Conservation (phyloP, 768 basidiomycete species). For the Hortiboletus campestris region DNA sequence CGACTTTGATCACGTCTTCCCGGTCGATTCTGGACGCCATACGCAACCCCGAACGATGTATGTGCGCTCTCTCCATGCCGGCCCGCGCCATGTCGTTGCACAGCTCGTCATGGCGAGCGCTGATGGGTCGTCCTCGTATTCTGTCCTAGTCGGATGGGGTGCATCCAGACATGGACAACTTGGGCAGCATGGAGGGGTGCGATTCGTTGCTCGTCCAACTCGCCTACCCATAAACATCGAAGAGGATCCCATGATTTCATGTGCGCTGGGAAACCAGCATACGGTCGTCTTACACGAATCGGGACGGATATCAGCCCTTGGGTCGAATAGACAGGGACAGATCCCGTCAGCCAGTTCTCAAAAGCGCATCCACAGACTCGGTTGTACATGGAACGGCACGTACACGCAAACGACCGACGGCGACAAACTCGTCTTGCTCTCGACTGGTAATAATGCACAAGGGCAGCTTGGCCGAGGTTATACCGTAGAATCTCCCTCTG, state of each 20-base stretch:
- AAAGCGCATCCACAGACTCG: constrained; percentile 34
- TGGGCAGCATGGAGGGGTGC: constrained; percentile 35
- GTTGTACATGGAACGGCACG: constrained; percentile 82
- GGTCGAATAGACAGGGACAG: constrained; percentile 73
- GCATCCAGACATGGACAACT: constrained; percentile 83
- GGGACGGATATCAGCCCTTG: constrained; percentile 51
- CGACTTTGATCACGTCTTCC: constrained; percentile 20
- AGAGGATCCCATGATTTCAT: constrained; percentile 33
- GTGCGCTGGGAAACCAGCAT: constrained; percentile 54
- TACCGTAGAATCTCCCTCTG: neutral
- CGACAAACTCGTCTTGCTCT: constrained; percentile 34
- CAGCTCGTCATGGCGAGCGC: constrained; percentile 34
- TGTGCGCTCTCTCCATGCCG: constrained; percentile 52
- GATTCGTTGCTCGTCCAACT: constrained; percentile 21
- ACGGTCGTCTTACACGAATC: constrained; percentile 43
- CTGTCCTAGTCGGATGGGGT: constrained; percentile 75
- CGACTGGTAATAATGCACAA: constrained; percentile 53
- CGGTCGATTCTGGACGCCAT: constrained; percentile 35
- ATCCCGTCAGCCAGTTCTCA: constrained; percentile 38
- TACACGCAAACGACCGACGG: constrained; percentile 40
- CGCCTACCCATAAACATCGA: constrained; percentile 34
- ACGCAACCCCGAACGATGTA: constrained; percentile 22
- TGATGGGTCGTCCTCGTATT: constrained; percentile 21
- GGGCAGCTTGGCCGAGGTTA: constrained; percentile 62
- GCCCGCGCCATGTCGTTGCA: constrained; percentile 70